These are phyloP conservation scores for Epichloe aotearoae DNA, from an alignment of 2,329 filamentous ascomycete species.

Conservation along the genomic window DNA sequence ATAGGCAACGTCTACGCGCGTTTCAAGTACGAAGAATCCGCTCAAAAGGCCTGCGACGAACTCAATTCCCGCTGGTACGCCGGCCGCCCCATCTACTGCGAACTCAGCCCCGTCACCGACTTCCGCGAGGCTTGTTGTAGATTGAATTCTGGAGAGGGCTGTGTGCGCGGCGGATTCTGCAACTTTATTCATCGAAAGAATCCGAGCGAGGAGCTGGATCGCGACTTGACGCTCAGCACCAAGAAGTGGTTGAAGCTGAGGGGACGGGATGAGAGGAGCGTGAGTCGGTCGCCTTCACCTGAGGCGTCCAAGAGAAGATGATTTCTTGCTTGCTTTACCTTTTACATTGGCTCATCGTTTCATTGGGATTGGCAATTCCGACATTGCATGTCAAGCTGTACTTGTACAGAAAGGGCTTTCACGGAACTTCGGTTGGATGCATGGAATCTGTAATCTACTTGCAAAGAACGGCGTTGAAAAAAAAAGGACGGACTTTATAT, in stretches of 20 bases:
- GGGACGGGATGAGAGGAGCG: slow-evolving; percentile 72
- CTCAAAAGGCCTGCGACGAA: slow-evolving; percentile 84
- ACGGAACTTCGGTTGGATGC: neutral
- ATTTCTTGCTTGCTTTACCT: neutral
- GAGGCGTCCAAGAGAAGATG: slow-evolving; percentile 61
- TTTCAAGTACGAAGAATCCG: slow-evolving; percentile 98
- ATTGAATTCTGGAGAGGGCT: slow-evolving; percentile 87
- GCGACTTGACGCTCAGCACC: slow-evolving; percentile 73
- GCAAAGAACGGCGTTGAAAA: slow-evolving; percentile 13
- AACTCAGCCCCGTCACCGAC: slow-evolving; percentile 91
- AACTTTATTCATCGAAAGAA: slow-evolving; percentile 99
- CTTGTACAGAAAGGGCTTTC: neutral
- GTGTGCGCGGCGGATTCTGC: slow-evolving; percentile 91
- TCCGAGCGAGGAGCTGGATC: slow-evolving; percentile 74
- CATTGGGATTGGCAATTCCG: neutral
- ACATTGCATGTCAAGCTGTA: neutral
- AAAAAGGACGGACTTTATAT: slow-evolving; percentile 8
- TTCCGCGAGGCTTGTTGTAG: slow-evolving; percentile 96
- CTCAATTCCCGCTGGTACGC: slow-evolving; percentile 96
- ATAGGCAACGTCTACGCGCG: slow-evolving; percentile 99
- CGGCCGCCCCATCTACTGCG: slow-evolving; percentile 93
- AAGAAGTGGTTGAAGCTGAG: slow-evolving; percentile 92
- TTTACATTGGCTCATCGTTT: neutral
- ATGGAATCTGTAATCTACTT: neutral
- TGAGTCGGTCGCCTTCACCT: slow-evolving; percentile 70